A percentile compares a stretch with the other conserved stretches of the same genome.
Evolutionary conservation across 108 stramenopile genomes (phyloP).

Genomic region (Nitzschia sp.): DNA sequence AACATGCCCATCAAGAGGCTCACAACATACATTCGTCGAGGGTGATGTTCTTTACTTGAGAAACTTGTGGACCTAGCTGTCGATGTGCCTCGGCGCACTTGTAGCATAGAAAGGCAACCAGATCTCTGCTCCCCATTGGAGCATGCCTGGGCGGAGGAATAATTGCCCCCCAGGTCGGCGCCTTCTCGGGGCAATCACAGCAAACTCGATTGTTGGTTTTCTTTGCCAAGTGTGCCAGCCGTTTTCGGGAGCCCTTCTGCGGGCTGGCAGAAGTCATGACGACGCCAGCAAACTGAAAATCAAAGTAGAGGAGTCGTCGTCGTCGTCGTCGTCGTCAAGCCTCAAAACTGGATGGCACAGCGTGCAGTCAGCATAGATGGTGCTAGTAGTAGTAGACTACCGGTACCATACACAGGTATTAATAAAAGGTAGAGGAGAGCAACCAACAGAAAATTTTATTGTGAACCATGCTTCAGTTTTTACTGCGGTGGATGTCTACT

Average conservation of each 20-base stretch:
- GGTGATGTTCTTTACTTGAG: slow-evolving; percentile 82
- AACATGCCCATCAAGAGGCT: no score
- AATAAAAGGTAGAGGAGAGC: no score
- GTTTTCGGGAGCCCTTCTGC: slow-evolving; percentile 7
- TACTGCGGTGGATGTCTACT: no score
- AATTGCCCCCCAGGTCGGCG: slow-evolving; percentile 88
- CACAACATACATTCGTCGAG: slow-evolving; percentile 44
- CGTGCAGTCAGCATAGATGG: no score
- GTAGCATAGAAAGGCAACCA: slow-evolving; percentile 92
- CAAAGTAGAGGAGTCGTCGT: no score
- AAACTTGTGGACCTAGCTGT: slow-evolving; percentile 86
- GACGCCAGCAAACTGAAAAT: no score
- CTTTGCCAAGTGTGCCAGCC: slow-evolving; percentile 17
- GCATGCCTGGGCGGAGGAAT: slow-evolving; percentile 56
- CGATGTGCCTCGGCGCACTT: slow-evolving; percentile 92
- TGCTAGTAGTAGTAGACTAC: no score
- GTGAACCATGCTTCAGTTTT: no score
- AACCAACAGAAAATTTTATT: no score
- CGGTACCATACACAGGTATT: no score
- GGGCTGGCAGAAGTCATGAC: neutral
- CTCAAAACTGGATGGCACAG: no score
- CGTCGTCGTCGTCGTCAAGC: no score
- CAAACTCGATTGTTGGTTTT: slow-evolving; percentile 59
- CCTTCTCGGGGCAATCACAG: slow-evolving; percentile 81
- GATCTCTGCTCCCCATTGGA: slow-evolving; percentile 41